phyloP scores from a whole-genome alignment of 1,139 yeast species.

The Protomyces macrosporus region DNA sequence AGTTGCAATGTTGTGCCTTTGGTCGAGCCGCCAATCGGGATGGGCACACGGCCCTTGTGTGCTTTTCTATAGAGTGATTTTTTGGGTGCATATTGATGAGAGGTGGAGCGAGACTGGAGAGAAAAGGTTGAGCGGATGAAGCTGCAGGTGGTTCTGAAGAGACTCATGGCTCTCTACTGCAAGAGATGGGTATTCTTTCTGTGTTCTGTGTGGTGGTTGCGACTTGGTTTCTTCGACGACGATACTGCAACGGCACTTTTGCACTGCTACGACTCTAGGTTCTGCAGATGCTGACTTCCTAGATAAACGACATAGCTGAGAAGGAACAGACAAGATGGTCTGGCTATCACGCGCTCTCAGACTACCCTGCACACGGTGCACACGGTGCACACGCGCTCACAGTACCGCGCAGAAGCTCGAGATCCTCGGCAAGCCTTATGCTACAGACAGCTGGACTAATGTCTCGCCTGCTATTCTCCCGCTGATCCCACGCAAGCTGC shows the following conservation, averaged over 20 bases:
- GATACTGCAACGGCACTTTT: too few relatives aligned
- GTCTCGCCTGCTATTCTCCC: constrained; percentile 68
- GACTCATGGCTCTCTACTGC: too few relatives aligned
- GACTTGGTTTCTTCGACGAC: too few relatives aligned
- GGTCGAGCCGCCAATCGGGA: constrained; percentile 88
- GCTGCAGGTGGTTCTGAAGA: constrained; percentile 10
- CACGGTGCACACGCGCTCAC: neutral
- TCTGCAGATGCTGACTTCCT: too few relatives aligned
- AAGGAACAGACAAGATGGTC: too few relatives aligned
- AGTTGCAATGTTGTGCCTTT: constrained; percentile 77
- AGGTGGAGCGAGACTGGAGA: constrained; percentile 10
- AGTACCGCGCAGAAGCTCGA: neutral
- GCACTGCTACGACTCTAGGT: too few relatives aligned
- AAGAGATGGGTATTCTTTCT: too few relatives aligned
- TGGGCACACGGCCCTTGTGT: constrained; percentile 91
- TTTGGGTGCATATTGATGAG: constrained; percentile 49
- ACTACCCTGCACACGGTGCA: neutral
- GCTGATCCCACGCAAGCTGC: constrained; percentile 67
- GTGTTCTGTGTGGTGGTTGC: too few relatives aligned
- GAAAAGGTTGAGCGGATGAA: constrained; percentile 18
- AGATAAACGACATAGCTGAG: too few relatives aligned
- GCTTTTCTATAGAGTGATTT: constrained; percentile 69
- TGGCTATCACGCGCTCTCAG: neutral
- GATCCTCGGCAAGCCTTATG: constrained; percentile 52
- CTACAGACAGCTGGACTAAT: constrained; percentile 77